Conservation (phyloP, 768 basidiomycete species). For the Dioszegia crocea region DNA sequence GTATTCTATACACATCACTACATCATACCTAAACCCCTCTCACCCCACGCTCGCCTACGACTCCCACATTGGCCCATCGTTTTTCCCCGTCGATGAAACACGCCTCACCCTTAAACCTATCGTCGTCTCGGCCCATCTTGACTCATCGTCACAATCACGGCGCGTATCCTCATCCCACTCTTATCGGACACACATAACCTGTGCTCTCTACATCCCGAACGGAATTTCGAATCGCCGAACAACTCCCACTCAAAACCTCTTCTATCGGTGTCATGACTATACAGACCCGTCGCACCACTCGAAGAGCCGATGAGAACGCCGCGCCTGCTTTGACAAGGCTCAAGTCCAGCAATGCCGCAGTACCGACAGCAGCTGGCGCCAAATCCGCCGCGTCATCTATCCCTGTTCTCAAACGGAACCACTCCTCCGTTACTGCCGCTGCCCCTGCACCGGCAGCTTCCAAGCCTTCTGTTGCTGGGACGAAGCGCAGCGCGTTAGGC, state of each 20-base stretch:
- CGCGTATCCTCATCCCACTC: too few relatives aligned
- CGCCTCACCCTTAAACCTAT: too few relatives aligned
- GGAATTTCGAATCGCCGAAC: too few relatives aligned
- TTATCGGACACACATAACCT: too few relatives aligned
- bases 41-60: too few relatives aligned
- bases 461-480: slow-evolving; percentile 9
- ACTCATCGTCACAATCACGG: too few relatives aligned
- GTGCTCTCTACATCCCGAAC: too few relatives aligned
- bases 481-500: slow-evolving; percentile 33
- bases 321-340: slow-evolving; percentile 28
- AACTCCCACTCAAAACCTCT: too few relatives aligned
- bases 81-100: too few relatives aligned
- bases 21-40: neutral
- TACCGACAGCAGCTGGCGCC: slow-evolving; percentile 4
- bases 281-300: slow-evolving; percentile 36
- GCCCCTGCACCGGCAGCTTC: slow-evolving; percentile 10
- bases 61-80: too few relatives aligned
- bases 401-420: slow-evolving; percentile 32
- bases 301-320: slow-evolving; percentile 40
- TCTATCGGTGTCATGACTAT: neutral
- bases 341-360: slow-evolving; percentile 7
- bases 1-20: neutral
- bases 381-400: slow-evolving; percentile 21
- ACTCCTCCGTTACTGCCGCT: slow-evolving; percentile 19
- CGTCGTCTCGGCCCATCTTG: too few relatives aligned